Conservation (phyloP, 306 rosid species). For the Begonia masoniana region DNA sequence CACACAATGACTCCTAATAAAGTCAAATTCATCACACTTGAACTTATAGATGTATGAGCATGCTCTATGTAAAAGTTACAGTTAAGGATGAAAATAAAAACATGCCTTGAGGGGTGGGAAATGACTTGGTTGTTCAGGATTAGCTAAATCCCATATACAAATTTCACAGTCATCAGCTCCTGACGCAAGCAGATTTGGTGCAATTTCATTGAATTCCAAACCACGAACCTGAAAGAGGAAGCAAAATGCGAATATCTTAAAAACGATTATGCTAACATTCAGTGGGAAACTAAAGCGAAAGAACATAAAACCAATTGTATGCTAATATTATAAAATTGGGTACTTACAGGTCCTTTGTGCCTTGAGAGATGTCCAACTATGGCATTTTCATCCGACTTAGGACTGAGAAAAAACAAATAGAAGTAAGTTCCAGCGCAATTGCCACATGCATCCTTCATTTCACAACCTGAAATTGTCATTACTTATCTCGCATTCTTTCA, state of each 20-base stretch:
- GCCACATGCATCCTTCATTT: no score
- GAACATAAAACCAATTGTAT: no score
- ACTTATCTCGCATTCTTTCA: no score
- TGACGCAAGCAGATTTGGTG: slow-evolving; percentile 86
- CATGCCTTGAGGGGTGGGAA: slow-evolving; percentile 92
- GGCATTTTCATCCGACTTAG: slow-evolving; percentile 59
- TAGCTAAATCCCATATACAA: slow-evolving; percentile 92
- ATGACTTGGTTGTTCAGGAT: slow-evolving; percentile 78
- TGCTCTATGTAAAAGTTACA: no score
- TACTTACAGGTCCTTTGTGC: slow-evolving; percentile 96
- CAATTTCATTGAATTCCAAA: slow-evolving; percentile 74
- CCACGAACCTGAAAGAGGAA: slow-evolving; percentile 69
- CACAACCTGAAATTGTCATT: no score
- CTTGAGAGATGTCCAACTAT: slow-evolving; percentile 63
- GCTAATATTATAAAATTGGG: not conserved
- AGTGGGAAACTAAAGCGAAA: no score
- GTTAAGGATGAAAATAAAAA: not conserved
- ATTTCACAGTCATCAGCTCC: slow-evolving; percentile 99
- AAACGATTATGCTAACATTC: no score
- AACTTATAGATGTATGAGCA: no score
- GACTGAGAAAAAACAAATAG: slow-evolving; percentile 27
- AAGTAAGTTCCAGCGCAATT: not conserved
- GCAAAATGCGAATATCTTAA: no score
- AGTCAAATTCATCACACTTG: no score
- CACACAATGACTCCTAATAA: no score